Evolutionary conservation across 768 basidiomycete genomes (phyloP).

Genomic region (Psilocybe sp.): DNA sequence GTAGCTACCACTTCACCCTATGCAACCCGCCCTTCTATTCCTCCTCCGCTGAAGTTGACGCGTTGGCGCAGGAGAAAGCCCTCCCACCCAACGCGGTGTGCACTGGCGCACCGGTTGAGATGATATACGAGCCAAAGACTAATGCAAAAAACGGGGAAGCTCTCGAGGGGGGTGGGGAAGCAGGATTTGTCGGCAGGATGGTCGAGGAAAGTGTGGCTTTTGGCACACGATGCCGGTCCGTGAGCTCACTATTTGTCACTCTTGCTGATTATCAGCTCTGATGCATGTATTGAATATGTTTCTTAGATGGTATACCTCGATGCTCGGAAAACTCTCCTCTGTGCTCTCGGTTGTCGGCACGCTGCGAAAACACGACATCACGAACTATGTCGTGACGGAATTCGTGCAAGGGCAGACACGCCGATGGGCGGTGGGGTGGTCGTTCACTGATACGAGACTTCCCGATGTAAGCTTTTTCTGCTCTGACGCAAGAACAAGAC

Average conservation of each 20-base stretch:
- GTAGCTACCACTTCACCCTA: conserved; percentile 77
- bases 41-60: conserved; percentile 63
- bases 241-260: not conserved
- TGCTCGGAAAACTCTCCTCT: conserved; percentile 86
- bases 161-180: conserved; percentile 68
- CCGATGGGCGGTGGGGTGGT: conserved; percentile 95
- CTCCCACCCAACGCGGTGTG: conserved; percentile 71
- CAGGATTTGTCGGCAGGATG: conserved; percentile 72
- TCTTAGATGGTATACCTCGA: conserved; percentile 86
- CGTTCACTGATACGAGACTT: conserved; percentile 56
- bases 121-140: conserved; percentile 55
- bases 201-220: conserved; percentile 65
- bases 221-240: conserved; percentile 57
- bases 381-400: conserved; percentile 84
- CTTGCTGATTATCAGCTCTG: not conserved
- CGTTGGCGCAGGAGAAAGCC: conserved; percentile 62
- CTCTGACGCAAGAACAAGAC: not conserved
- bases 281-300: not conserved
- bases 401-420: conserved; percentile 85
- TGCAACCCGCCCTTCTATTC: conserved; percentile 97
- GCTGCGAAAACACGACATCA: conserved; percentile 60
- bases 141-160: too few relatives aligned
- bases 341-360: conserved; percentile 56
- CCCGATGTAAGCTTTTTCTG: conserved; percentile 66
- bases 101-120: conserved; percentile 83